Evolutionary conservation across 495 filamentous ascomycete species (phyloP).

Genomic region (Ascodesmis nigricans): DNA sequence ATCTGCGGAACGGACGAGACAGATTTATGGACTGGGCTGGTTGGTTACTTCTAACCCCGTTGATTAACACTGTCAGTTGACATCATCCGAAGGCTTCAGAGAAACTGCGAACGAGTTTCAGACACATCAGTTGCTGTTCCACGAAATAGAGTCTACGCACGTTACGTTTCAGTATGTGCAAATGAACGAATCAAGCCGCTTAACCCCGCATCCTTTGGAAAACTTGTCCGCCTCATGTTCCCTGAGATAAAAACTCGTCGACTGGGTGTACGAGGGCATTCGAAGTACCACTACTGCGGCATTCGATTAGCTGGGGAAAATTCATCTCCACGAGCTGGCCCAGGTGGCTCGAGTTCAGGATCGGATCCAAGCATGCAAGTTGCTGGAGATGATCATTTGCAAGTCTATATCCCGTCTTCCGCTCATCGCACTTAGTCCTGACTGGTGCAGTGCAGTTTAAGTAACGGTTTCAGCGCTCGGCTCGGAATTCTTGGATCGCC

Average conservation of each 20-base stretch:
- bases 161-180: constrained; percentile 74
- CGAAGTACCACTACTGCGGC: constrained; percentile 77
- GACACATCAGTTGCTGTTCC: constrained; percentile 40
- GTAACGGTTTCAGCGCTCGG: constrained; percentile 13
- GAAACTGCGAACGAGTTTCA: constrained; percentile 59
- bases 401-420: constrained; percentile 23
- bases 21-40: constrained; percentile 97
- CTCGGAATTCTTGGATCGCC: constrained; percentile 2
- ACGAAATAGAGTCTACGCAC: constrained; percentile 75
- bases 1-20: constrained; percentile 80
- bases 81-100: constrained; percentile 42
- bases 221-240: constrained; percentile 87
- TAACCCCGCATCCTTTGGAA: constrained; percentile 93
- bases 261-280: constrained; percentile 82
- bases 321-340: constrained; percentile 22
- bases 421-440: constrained; percentile 20
- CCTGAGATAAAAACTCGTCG: constrained; percentile 80
- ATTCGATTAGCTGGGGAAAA: constrained; percentile 22
- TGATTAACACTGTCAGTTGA: constrained; percentile 11
- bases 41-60: constrained; percentile 26
- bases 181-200: constrained; percentile 79
- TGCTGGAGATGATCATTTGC: constrained; percentile 24
- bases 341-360: constrained; percentile 23
- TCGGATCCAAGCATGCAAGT: constrained; percentile 23
- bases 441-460: constrained; percentile 16